Conservation (phyloP, 2,329 filamentous ascomycete genomes). For the Aspergillus uvarum region DNA sequence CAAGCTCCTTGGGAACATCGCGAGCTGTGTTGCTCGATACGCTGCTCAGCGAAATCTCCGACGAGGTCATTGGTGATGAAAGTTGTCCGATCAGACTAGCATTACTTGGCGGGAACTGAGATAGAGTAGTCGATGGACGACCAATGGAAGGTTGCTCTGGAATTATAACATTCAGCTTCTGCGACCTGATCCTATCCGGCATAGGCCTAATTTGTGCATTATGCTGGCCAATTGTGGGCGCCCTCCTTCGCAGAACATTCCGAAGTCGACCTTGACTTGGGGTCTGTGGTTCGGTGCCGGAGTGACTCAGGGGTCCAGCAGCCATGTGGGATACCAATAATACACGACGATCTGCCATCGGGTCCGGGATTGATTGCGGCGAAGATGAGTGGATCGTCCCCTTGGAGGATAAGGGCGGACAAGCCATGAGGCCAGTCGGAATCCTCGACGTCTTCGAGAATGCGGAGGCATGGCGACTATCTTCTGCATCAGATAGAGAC, state of each 20-base stretch:
- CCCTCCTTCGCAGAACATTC: conserved; percentile 45
- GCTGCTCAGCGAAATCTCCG: conserved; percentile 15
- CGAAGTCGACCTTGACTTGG: conserved; percentile 29
- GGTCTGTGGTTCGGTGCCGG: conserved; percentile 19
- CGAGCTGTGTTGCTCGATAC: conserved; percentile 17
- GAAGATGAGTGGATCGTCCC: conserved; percentile 25
- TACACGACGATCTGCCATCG: conserved; percentile 9
- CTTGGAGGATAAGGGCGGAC: conserved; percentile 32
- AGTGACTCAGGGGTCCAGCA: conserved; percentile 9
- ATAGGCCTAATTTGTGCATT: conserved; percentile 22
- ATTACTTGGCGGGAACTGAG: conserved; percentile 13
- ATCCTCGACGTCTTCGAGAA: conserved; percentile 21
- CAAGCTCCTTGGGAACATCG: conserved; percentile 39
- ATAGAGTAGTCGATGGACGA: conserved; percentile 18
- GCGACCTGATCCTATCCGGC: conserved; percentile 10
- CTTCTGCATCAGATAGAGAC: conserved; percentile 32
- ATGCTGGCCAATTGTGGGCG: conserved; percentile 42
- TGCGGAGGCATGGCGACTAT: conserved; percentile 20
- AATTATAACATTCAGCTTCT: conserved; percentile 36
- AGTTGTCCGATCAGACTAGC: conserved; percentile 12
- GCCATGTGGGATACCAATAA: conserved; percentile 9
- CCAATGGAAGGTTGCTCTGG: conserved; percentile 21
- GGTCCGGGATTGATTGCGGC: conserved; percentile 6
- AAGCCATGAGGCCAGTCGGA: conserved; percentile 25
- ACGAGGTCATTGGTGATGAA: conserved; percentile 17